A percentile compares a stretch with the other conserved stretches of the same genome.
Evolutionary conservation across 108 stramenopile genomes (phyloP).

Genomic region (Epipyxis sp.): DNA sequence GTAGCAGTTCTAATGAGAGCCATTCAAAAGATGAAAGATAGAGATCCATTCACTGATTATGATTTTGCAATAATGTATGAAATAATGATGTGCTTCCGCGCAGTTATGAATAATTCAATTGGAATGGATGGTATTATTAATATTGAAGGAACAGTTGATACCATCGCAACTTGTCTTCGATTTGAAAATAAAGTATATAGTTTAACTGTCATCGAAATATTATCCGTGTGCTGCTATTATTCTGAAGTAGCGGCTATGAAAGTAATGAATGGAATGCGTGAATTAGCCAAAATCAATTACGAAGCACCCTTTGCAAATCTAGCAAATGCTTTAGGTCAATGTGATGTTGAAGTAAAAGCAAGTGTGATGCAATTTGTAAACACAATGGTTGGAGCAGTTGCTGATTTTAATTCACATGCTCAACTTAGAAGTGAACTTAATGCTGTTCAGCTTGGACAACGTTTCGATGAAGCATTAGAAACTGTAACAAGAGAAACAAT

Average conservation of each 20-base stretch:
- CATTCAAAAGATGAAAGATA: not conserved
- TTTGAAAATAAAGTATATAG: slow-evolving; percentile 14
- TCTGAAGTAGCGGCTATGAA: not conserved
- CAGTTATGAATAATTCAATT: slow-evolving; percentile 11
- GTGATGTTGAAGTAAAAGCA: slow-evolving; percentile 13
- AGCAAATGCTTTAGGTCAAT: not conserved
- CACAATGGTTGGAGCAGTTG: not conserved
- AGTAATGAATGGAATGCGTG: not conserved
- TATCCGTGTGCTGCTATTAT: slow-evolving; percentile 26
- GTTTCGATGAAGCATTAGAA: not conserved
- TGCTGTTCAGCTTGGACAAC: not conserved
- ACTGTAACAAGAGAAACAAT: not conserved
- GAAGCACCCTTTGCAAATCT: slow-evolving; percentile 16
- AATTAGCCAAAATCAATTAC: not conserved
- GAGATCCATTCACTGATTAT: not conserved
- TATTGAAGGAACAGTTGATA: not conserved
- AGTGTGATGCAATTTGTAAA: slow-evolving; percentile 7
- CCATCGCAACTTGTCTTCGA: not conserved
- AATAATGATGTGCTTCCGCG: not conserved
- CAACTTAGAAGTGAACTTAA: not conserved
- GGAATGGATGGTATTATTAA: slow-evolving; percentile 4
- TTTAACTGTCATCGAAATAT: not conserved
- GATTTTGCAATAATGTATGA: slow-evolving; percentile 25
- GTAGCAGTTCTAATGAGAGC: not conserved
- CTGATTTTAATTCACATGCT: not conserved